A percentile compares a stretch with the other conserved stretches of the same genome.
phyloP scores from a whole-genome alignment of 306 rosid genomes.

The Ceratonia siliqua region DNA sequence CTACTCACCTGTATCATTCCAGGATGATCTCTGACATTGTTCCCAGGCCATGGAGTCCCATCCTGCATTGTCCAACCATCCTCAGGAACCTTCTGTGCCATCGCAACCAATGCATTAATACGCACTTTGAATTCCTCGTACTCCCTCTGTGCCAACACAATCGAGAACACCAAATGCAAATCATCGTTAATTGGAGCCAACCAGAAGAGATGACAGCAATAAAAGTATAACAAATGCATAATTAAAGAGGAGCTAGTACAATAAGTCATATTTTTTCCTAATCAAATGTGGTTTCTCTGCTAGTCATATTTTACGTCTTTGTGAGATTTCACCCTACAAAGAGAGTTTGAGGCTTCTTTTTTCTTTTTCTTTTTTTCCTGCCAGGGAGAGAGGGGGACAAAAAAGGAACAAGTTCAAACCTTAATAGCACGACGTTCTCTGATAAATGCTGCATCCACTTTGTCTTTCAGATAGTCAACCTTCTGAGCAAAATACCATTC shows the following conservation, averaged over 20 bases:
- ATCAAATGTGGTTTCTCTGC: background rate
- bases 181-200: constrained; percentile 7
- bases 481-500: constrained; percentile 89
- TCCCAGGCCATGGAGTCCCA: constrained; percentile 98
- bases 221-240: background rate
- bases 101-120: constrained; percentile 78
- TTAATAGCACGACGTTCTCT: constrained; percentile 89
- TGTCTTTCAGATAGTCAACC: constrained; percentile 80
- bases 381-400: background rate
- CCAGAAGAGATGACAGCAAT: background rate
- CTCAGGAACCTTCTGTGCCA: constrained; percentile 87
- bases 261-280: background rate
- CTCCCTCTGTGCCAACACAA: constrained; percentile 64
- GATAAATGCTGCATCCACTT: constrained; percentile 75
- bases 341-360: background rate
- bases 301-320: background rate
- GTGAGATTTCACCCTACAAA: background rate
- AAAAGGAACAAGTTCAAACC: constrained; percentile 44
- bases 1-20: constrained; percentile 88
- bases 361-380: background rate
- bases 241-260: background rate
- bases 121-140: constrained; percentile 93
- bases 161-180: constrained; percentile 29
- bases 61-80: constrained; percentile 99
- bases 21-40: constrained; percentile 89